Conservation (phyloP, 129 eudicot genomes). For the Heracleum sosnowskyi region DNA sequence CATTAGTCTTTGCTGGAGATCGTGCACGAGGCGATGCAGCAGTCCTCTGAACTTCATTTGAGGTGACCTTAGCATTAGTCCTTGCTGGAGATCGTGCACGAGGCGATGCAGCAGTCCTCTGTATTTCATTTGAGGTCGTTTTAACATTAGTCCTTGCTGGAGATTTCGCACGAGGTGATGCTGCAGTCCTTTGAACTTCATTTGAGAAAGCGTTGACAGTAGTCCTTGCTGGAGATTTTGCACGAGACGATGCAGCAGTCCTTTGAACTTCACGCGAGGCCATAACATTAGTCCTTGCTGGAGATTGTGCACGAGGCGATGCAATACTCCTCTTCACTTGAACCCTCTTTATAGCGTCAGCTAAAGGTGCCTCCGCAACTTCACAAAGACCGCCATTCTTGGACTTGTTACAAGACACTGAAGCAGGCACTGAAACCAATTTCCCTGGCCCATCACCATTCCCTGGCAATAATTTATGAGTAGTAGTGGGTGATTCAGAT, state of each 20-base stretch:
- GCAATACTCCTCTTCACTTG: conserved; percentile 38
- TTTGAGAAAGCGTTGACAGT: background rate
- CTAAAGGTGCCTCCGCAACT: conserved; percentile 14
- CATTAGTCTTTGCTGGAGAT: conserved; percentile 56
- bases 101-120: conserved; percentile 66
- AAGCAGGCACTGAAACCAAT: conserved; percentile 92
- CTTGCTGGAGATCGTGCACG: conserved; percentile 70
- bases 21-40: conserved; percentile 66
- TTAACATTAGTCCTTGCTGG: conserved; percentile 47
- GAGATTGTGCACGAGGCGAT: background rate
- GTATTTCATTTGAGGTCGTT: conserved; percentile 10
- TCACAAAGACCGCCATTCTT: conserved; percentile 31
- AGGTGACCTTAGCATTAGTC: conserved; percentile 12
- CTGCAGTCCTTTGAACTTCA: conserved; percentile 34
- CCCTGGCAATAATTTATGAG: conserved; percentile 1
- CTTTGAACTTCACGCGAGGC: background rate
- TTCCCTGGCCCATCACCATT: conserved; percentile 56
- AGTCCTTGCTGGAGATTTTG: background rate
- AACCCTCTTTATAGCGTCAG: conserved; percentile 33
- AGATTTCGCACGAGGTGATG: conserved; percentile 69
- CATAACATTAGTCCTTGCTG: background rate
- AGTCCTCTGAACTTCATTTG: conserved; percentile 35
- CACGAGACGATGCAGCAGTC: background rate
- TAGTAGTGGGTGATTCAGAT: conserved; percentile 65
- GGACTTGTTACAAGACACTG: conserved; percentile 43